phyloP scores from a whole-genome alignment of 176 grass and related monocot genomes.

The Guadua angustifolia region DNA sequence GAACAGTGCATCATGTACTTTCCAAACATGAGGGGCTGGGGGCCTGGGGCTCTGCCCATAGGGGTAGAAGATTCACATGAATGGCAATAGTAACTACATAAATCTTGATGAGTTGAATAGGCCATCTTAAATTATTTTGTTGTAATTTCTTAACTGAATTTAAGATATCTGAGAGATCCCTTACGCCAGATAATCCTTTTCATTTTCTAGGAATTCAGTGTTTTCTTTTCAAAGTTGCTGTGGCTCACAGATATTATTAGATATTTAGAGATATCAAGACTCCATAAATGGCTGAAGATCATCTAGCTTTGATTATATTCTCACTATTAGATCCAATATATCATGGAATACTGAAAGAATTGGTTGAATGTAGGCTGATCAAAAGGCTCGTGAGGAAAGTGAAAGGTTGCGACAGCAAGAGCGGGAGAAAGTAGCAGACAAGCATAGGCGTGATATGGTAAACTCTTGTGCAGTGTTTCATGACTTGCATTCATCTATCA shows the following conservation, averaged over 20 bases:
- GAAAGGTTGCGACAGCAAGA: conserved; percentile 87
- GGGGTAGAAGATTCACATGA: not conserved
- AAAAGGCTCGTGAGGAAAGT: conserved; percentile 94
- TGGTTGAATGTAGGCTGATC: conserved; percentile 74
- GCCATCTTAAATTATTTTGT: not conserved
- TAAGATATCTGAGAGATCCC: not conserved
- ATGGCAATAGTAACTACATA: not conserved
- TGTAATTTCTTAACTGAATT: not conserved
- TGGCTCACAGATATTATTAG: not conserved
- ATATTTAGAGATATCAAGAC: conserved; percentile 1
- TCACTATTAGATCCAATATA: not conserved
- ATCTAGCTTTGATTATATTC: conserved; percentile 4
- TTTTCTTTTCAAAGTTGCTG: not conserved
- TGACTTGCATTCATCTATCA: conserved; percentile 25
- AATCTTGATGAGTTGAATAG: not conserved
- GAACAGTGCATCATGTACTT: not conserved
- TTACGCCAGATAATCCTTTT: not conserved
- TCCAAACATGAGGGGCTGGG: not conserved
- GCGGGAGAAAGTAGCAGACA: conserved; percentile 81
- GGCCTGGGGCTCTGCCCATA: not conserved
- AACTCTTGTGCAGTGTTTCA: conserved; percentile 23
- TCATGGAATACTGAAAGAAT: conserved; percentile 28
- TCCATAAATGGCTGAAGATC: not conserved
- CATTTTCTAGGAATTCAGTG: not conserved
- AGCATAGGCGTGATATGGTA: conserved; percentile 93